These are phyloP conservation scores for Auricularia cornea DNA, from an alignment of 768 basidiomycete species.

Conservation along the genomic window DNA sequence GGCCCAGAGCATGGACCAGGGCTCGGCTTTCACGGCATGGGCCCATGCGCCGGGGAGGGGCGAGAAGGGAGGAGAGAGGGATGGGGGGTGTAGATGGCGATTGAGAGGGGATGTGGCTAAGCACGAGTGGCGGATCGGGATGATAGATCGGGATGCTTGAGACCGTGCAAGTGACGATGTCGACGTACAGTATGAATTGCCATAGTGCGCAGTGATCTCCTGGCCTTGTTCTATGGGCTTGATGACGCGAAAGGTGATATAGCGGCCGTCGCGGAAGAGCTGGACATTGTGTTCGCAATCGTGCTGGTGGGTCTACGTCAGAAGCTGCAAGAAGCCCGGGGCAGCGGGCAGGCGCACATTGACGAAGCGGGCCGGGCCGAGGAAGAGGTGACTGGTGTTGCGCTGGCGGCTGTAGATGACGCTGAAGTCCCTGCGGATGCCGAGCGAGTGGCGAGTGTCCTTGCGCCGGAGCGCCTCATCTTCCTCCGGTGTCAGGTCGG, in stretches of 20 bases:
- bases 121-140: no score
- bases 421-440: constrained; percentile 77
- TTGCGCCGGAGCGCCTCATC: constrained; percentile 81
- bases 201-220: constrained; percentile 86
- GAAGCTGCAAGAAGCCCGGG: no score
- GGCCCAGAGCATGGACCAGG: no score
- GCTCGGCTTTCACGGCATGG: no score
- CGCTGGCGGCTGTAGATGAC: constrained; percentile 87
- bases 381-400: constrained; percentile 87
- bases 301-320: constrained; percentile 43
- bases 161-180: constrained; percentile 1
- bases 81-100: no score
- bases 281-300: constrained; percentile 88
- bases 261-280: constrained; percentile 78
- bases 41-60: no score
- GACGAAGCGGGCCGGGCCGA: constrained; percentile 87
- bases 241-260: constrained; percentile 82
- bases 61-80: no score
- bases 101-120: no score
- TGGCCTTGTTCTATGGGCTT: constrained; percentile 71
- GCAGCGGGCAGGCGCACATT: constrained; percentile 48
- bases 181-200: constrained; percentile 80
- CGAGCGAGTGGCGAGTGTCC: constrained; percentile 49
- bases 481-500: constrained; percentile 76
- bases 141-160: no score